These are phyloP conservation scores for Stachybotrys echinatus DNA, from an alignment of 2,329 filamentous ascomycete species.

Conservation along the genomic window DNA sequence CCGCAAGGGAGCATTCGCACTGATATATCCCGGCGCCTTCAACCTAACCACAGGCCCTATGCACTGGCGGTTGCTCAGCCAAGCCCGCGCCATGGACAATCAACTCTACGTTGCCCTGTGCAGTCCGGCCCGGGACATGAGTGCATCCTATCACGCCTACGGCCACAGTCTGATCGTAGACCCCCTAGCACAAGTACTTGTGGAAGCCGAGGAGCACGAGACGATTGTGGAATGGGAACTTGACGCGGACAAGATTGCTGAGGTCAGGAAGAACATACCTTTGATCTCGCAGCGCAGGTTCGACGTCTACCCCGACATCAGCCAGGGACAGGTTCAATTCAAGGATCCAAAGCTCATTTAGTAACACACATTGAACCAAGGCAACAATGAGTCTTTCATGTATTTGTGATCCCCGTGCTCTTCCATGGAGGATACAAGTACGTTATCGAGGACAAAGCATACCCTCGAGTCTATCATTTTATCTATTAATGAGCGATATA, in stretches of 20 bases:
- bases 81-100: slow-evolving; percentile 85
- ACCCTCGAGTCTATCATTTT: too few species aligned
- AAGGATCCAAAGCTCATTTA: slow-evolving; percentile 14
- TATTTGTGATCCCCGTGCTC: too few species aligned
- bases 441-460: too few species aligned
- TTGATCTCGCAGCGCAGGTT: slow-evolving; percentile 81
- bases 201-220: slow-evolving; percentile 73
- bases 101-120: slow-evolving; percentile 92
- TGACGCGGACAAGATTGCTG: slow-evolving; percentile 61
- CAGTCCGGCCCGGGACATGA: slow-evolving; percentile 77
- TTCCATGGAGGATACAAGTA: too few species aligned
- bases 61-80: slow-evolving; percentile 82
- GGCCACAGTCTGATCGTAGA: slow-evolving; percentile 87
- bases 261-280: slow-evolving; percentile 78
- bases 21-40: slow-evolving; percentile 95
- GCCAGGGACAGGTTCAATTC: slow-evolving; percentile 45
- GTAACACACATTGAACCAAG: too few species aligned
- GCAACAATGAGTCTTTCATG: too few species aligned
- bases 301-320: slow-evolving; percentile 93
- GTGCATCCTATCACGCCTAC: slow-evolving; percentile 79
- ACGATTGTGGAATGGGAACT: slow-evolving; percentile 70
- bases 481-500: too few species aligned
- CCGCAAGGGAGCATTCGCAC: slow-evolving; percentile 76
- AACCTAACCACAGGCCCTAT: slow-evolving; percentile 88
- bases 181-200: slow-evolving; percentile 78